phyloP scores from a whole-genome alignment of 2,329 filamentous ascomycete genomes.

The Phaeosphaeria sp. region DNA sequence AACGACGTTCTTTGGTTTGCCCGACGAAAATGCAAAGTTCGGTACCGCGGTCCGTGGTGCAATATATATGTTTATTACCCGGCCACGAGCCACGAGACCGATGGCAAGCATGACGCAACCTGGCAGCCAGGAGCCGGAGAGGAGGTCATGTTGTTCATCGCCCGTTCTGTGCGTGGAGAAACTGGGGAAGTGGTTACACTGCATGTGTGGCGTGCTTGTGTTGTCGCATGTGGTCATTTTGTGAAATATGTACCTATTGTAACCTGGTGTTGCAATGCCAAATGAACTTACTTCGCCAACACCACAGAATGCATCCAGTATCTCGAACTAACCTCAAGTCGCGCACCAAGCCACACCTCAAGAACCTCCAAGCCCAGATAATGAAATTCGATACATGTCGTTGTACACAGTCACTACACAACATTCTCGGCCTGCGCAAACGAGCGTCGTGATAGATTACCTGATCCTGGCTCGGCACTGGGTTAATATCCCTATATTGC shows the following conservation, averaged over 20 bases:
- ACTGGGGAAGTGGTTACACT: constrained; percentile 3
- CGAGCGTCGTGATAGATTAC: background rate
- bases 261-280: background rate
- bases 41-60: constrained; percentile 16
- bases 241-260: too few species aligned
- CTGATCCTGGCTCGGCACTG: background rate
- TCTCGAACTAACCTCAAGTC: background rate
- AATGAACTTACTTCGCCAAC: background rate
- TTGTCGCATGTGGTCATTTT: background rate
- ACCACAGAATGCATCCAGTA: background rate
- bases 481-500: constrained; percentile 3
- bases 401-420: constrained; percentile 7
- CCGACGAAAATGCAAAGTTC: constrained; percentile 6
- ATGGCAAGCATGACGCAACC: constrained; percentile 3
- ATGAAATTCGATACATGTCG: background rate
- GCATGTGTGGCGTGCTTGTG: constrained; percentile 9
- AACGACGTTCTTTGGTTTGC: background rate
- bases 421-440: constrained; percentile 1
- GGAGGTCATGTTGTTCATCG: background rate
- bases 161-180: background rate
- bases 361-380: background rate
- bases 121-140: constrained; percentile 4
- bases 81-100: constrained; percentile 2
- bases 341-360: background rate
- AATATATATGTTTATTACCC: constrained; percentile 18